Evolutionary conservation across 2,329 filamentous ascomycete species (phyloP), one percentile per base, ranked within the genome.

Genomic region (Cladosporium austrohemisphaericum): DNA sequence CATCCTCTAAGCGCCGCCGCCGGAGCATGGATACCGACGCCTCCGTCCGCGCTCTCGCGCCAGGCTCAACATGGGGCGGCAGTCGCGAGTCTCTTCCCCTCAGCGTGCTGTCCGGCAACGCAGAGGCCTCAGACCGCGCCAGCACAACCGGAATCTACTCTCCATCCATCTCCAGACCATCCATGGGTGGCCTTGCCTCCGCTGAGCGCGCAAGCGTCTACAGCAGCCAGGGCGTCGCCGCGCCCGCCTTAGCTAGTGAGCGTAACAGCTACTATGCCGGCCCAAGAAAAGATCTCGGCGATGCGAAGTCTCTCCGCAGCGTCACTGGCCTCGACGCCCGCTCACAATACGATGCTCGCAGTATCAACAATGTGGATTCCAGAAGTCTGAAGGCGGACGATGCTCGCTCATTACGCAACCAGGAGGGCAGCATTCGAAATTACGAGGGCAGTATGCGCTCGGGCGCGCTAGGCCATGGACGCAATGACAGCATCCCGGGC

Each of bases 1-100:
- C 87, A 3, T 91, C 86, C 0, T 88, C 85, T 56, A 89, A 92
- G 70, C 81, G 85, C 29, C 83, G 88, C 28, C 80, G 88, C 41
- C 80, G 87, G 52, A 91, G 86, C 23, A 83, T 92, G 68, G 88
- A 93, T 66, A 93, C 88, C 0, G 86, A 93, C 64, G 88, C 88
- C 4, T 92, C 86, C 0, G 86, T 93, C 31, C 85, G 88, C 35
- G 88, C 88, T 2, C 72, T 94, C n/a, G 86, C 88, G 1, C 88
- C 88, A 0, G 88, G 85, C 0, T 91, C 86, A 1, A 75, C 92
- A 4, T 93, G 86, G 76, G 88, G 88, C 36, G 87, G 87, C 35
- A 89, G 85, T 60, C 82, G 87, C 53, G 88, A 93, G 68, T 87
- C 83, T 35, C 75, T 93, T 1, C 88, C 88, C 0, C 74, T 93